Conservation (phyloP, 1,284 basidiomycete species). For the Trametes hirsuta region DNA sequence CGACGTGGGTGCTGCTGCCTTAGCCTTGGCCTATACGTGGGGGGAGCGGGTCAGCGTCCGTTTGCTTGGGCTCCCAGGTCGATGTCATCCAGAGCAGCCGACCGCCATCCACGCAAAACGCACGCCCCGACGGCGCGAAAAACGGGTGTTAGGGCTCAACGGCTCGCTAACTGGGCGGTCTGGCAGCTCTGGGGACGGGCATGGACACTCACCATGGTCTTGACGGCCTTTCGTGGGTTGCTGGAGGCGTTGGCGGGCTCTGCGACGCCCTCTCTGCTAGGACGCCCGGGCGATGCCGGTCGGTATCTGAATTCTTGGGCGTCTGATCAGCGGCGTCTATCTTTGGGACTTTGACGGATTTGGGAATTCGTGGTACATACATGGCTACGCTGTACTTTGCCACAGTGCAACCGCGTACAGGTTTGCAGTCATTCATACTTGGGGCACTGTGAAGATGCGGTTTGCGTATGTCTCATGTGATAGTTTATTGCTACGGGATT, state of each 20-base stretch:
- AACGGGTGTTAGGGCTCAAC: constrained; percentile 1
- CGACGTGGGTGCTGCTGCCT: constrained; percentile 68
- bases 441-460: too few relatives aligned
- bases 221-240: constrained; percentile 33
- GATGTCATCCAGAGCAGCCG: constrained; percentile 27
- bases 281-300: constrained; percentile 17
- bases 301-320: constrained; percentile 20
- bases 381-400: too few relatives aligned
- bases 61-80: background rate
- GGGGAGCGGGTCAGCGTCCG: constrained; percentile 15
- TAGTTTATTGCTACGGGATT: too few relatives aligned
- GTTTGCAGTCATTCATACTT: too few relatives aligned
- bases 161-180: constrained; percentile 5
- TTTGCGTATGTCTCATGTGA: too few relatives aligned
- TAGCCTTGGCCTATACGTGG: constrained; percentile 71
- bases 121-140: constrained; percentile 9
- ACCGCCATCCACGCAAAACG: constrained; percentile 27
- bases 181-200: constrained; percentile 4
- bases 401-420: too few relatives aligned
- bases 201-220: constrained; percentile 37
- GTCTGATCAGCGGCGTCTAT: background rate
- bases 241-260: constrained; percentile 22
- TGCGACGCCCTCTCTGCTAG: constrained; percentile 12
- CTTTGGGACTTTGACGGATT: background rate
- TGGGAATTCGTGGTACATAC: background rate